Percentiles rank a stretch among this genome's conserved stretches.
Conservation (phyloP, 1,139 yeast species). For the Diutina ranongensis region DNA sequence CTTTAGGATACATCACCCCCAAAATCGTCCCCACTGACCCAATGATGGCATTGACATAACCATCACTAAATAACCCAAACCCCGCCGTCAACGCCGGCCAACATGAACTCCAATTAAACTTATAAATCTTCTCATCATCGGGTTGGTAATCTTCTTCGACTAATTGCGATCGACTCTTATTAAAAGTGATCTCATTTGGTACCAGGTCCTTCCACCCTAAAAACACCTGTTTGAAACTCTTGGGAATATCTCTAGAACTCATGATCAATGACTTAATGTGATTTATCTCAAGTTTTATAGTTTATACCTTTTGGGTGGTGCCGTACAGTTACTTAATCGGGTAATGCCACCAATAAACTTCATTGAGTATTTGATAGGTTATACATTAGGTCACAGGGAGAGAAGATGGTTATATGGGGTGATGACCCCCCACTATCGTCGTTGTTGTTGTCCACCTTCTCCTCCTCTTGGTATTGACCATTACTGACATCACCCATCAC, state of each 20-base stretch:
- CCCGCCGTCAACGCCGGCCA: slow-evolving; percentile 86
- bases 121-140: neutral
- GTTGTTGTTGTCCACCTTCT: too few species aligned
- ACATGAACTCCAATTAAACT: neutral
- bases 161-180: slow-evolving; percentile 10
- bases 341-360: neutral
- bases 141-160: slow-evolving; percentile 10
- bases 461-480: too few species aligned
- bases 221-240: slow-evolving; percentile 22
- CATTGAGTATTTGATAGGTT: too few species aligned
- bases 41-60: slow-evolving; percentile 78
- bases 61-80: slow-evolving; percentile 85
- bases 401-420: too few species aligned
- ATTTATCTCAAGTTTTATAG: neutral
- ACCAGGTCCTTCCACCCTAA: slow-evolving; percentile 29
- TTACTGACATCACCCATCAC: too few species aligned
- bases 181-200: slow-evolving; percentile 26
- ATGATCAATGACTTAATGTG: slow-evolving; percentile 13
- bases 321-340: neutral
- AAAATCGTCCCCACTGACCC: slow-evolving; percentile 68
- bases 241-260: slow-evolving; percentile 44
- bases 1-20: slow-evolving; percentile 47
- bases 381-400: too few species aligned
- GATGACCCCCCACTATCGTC: too few species aligned
- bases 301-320: neutral